Percentiles rank a stretch among this genome's conserved stretches.
Conservation (phyloP, 805 yeast genomes). For the Yarrowia porcina region DNA sequence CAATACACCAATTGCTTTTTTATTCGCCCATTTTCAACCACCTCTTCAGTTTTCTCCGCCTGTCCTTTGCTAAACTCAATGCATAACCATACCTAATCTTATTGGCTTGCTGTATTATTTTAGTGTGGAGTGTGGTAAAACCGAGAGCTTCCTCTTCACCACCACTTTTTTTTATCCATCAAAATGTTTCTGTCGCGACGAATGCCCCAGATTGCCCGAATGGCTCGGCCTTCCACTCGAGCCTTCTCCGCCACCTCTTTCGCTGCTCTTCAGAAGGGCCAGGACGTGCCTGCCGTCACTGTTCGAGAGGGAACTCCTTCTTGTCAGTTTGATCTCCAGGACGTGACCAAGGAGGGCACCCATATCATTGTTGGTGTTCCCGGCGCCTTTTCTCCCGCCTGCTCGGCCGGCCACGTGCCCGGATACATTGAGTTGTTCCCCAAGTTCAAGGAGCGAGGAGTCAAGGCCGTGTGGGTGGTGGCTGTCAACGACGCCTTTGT, state of each 20-base stretch:
- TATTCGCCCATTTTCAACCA: not conserved
- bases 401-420: constrained; percentile 69
- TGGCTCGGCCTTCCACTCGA: not conserved
- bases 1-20: not conserved
- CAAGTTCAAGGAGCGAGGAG: constrained; percentile 64
- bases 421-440: constrained; percentile 57
- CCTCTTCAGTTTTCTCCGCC: not conserved
- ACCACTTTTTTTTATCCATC: not conserved
- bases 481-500: constrained; percentile 89
- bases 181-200: constrained; percentile 1
- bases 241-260: constrained; percentile 30
- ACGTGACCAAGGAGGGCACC: constrained; percentile 47
- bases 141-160: not conserved
- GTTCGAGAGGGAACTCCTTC: constrained; percentile 63
- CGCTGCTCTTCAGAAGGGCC: constrained; percentile 53
- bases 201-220: constrained; percentile 10
- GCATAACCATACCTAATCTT: constrained; percentile 10
- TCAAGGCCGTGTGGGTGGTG: constrained; percentile 57
- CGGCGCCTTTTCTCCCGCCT: constrained; percentile 80
- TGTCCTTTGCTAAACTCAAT: not conserved
- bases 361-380: constrained; percentile 60
- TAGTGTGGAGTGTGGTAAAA: not conserved
- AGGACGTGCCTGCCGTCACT: constrained; percentile 55
- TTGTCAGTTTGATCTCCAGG: constrained; percentile 54
- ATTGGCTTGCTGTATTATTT: constrained; percentile 3